These are phyloP conservation scores for Excoecaria agallocha DNA, from an alignment of 345 rosid genomes.

Conservation along the genomic window DNA sequence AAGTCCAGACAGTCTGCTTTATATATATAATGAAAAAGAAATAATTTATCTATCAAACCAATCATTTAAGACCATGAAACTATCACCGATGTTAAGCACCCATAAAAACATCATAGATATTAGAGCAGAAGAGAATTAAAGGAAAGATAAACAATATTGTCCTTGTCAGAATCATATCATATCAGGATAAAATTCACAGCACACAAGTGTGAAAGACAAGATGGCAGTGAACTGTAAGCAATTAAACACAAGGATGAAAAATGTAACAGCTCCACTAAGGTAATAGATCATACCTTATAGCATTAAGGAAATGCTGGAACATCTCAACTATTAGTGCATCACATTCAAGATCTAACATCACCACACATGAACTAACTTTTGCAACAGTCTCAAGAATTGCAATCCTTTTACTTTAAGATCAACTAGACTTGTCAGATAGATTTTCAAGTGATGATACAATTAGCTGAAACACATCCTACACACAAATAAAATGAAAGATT, in stretches of 20 bases:
- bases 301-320: slow-evolving; percentile 84
- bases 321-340: slow-evolving; percentile 76
- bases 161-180: not conserved
- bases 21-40: not conserved
- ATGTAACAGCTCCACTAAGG: not conserved
- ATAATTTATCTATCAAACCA: not conserved
- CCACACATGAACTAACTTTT: slow-evolving; percentile 89
- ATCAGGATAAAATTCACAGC: not conserved
- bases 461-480: slow-evolving; percentile 85
- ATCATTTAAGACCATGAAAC: not conserved
- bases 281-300: slow-evolving; percentile 58
- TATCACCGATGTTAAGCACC: not conserved
- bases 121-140: not conserved
- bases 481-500: slow-evolving; percentile 15
- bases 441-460: slow-evolving; percentile 87
- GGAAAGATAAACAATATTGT: not conserved
- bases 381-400: slow-evolving; percentile 96
- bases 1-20: not conserved
- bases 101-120: not conserved
- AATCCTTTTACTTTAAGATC: slow-evolving; percentile 64
- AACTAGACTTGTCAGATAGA: slow-evolving; percentile 62
- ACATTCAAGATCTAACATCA: slow-evolving; percentile 98
- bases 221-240: not conserved
- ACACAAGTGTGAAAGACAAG: not conserved
- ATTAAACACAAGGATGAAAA: not conserved